Percentiles rank a stretch among this genome's conserved stretches.
Conservation (phyloP, 1,284 basidiomycete genomes). For the Stereum hirsutum region DNA sequence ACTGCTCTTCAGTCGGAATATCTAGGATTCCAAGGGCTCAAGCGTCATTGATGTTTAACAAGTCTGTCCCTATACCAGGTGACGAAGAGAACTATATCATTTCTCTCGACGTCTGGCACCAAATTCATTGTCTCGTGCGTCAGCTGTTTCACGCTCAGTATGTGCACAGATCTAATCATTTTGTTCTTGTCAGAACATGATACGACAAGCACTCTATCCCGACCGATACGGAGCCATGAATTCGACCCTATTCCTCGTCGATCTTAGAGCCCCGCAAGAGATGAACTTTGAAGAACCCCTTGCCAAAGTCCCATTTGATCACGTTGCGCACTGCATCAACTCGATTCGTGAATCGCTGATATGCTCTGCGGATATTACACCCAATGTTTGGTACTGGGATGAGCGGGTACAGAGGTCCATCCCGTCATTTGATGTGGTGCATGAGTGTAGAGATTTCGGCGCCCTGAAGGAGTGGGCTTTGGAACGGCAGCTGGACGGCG, state of each 20-base stretch:
- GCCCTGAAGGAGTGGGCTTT: background rate
- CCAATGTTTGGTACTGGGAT: background rate
- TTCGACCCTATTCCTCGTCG: background rate
- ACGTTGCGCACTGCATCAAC: background rate
- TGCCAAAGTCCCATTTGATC: no score
- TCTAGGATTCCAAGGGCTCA: background rate
- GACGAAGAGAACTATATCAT: background rate
- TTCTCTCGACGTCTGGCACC: background rate
- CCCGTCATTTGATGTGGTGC: background rate
- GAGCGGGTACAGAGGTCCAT: background rate
- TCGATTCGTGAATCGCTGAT: background rate
- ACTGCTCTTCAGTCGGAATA: background rate
- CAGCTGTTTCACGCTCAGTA: background rate
- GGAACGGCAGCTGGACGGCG: background rate
- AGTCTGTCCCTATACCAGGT: background rate
- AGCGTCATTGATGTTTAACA: background rate
- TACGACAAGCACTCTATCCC: background rate
- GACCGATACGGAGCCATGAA: background rate
- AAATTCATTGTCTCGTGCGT: background rate
- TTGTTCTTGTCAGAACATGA: background rate
- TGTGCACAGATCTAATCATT: no score
- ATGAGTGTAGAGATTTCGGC: background rate
- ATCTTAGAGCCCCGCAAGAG: no score
- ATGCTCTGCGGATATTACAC: background rate
- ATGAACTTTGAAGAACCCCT: no score